Conservation (phyloP, 2,329 filamentous ascomycete genomes). For the Epicoccum sorghinum region DNA sequence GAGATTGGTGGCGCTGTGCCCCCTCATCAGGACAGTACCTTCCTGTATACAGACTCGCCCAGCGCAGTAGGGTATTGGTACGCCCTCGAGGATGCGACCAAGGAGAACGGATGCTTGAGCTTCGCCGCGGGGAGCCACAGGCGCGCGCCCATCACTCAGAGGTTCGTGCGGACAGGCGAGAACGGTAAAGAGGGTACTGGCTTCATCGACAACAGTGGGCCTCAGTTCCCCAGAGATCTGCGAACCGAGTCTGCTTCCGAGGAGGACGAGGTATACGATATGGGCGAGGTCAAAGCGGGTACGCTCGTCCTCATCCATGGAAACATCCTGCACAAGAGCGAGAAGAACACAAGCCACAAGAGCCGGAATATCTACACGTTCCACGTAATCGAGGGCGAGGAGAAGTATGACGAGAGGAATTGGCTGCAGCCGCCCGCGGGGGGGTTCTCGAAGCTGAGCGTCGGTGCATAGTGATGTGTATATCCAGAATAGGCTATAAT, state of each 20-base stretch:
- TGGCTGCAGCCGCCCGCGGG: slow-evolving; percentile 86
- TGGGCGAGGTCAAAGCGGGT: slow-evolving; percentile 89
- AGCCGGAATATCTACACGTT: slow-evolving; percentile 97
- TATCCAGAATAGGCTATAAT: neutral
- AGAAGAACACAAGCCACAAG: slow-evolving; percentile 85
- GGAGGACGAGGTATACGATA: slow-evolving; percentile 66
- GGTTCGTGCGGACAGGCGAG: slow-evolving; percentile 71
- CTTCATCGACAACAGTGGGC: slow-evolving; percentile 68
- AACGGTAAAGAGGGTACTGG: slow-evolving; percentile 48
- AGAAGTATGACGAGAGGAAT: slow-evolving; percentile 82
- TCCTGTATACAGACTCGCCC: slow-evolving; percentile 87
- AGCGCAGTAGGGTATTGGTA: slow-evolving; percentile 97
- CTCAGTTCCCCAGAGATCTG: slow-evolving; percentile 61
- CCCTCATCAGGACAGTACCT: slow-evolving; percentile 90
- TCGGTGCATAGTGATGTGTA: slow-evolving; percentile 6
- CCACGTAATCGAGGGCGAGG: slow-evolving; percentile 87
- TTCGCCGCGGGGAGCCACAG: slow-evolving; percentile 84
- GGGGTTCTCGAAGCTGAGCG: slow-evolving; percentile 75
- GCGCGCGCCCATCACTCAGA: slow-evolving; percentile 70
- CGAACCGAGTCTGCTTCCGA: slow-evolving; percentile 51
- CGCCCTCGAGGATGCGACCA: slow-evolving; percentile 88
- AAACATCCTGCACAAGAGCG: slow-evolving; percentile 94
- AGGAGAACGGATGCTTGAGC: slow-evolving; percentile 84
- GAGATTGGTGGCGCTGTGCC: slow-evolving; percentile 92
- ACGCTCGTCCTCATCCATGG: slow-evolving; percentile 93